A percentile compares a stretch with the other conserved stretches of the same genome.
Conservation (phyloP, 805 yeast genomes). For the Wickerhamomyces alni region DNA sequence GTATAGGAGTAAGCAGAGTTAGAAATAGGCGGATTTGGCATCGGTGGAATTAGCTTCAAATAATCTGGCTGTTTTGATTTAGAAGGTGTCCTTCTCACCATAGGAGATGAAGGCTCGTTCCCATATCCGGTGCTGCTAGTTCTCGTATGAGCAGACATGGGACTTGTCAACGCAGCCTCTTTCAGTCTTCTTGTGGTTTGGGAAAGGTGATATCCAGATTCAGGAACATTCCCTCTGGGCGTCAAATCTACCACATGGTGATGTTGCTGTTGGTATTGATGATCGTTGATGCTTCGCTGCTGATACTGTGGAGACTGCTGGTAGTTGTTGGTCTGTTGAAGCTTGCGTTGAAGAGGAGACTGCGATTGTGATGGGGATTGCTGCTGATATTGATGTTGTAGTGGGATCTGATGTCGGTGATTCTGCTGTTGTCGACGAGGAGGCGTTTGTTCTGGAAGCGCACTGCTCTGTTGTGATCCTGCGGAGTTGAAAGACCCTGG, state of each 20-base stretch:
- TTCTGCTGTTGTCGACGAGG: not conserved
- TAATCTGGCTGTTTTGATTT: slow-evolving; percentile 13
- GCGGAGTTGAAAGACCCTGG: slow-evolving; percentile 8
- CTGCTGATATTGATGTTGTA: not conserved
- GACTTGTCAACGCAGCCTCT: not conserved
- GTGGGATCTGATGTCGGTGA: too few relatives aligned
- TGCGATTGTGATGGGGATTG: too few relatives aligned
- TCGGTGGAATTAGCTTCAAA: slow-evolving; percentile 24
- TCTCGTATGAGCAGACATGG: slow-evolving; percentile 6
- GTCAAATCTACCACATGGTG: too few relatives aligned
- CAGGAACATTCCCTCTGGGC: too few relatives aligned
- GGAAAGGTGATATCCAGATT: too few relatives aligned
- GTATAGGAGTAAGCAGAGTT: not conserved
- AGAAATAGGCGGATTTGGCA: slow-evolving; percentile 11
- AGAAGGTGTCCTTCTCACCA: not conserved
- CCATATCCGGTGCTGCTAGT: slow-evolving; percentile 1
- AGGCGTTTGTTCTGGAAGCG: not conserved
- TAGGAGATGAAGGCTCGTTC: not conserved
- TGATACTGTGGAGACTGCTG: too few relatives aligned
- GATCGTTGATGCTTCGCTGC: too few relatives aligned
- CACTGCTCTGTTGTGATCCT: not conserved
- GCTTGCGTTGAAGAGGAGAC: too few relatives aligned
- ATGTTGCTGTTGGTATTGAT: too few relatives aligned
- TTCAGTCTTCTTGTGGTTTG: not conserved
- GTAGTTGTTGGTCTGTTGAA: too few relatives aligned